These are phyloP conservation scores for Capsicum baccatum DNA, from an alignment of 257 asterid genomes.

Conservation along the genomic window DNA sequence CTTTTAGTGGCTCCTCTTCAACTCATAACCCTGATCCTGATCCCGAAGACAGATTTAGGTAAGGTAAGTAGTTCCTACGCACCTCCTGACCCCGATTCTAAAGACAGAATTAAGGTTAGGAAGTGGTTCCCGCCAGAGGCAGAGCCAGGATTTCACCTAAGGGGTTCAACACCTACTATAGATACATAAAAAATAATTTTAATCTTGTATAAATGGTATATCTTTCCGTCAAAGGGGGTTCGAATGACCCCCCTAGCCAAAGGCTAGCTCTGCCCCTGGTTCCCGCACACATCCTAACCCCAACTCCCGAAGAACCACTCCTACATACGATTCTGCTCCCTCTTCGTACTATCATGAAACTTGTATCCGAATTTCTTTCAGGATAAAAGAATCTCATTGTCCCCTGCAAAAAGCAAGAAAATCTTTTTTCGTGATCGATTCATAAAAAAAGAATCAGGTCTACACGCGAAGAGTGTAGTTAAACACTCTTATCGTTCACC, in stretches of 20 bases:
- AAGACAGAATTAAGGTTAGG: background rate
- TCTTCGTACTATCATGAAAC: background rate
- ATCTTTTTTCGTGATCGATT: too few relatives aligned
- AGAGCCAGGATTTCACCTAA: too few relatives aligned
- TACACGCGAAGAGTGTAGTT: too few relatives aligned
- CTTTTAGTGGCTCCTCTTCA: background rate
- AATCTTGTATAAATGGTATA: too few relatives aligned
- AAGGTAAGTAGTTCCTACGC: background rate
- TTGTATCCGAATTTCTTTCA: too few relatives aligned
- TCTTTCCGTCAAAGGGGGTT: too few relatives aligned
- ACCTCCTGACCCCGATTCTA: background rate
- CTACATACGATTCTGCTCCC: background rate
- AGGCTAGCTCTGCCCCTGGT: background rate
- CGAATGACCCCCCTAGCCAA: too few relatives aligned
- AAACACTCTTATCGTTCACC: background rate
- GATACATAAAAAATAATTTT: too few relatives aligned
- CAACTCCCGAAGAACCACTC: background rate
- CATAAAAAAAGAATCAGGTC: background rate
- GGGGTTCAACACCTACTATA: too few relatives aligned
- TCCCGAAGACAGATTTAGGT: too few relatives aligned
- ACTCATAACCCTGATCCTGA: too few relatives aligned
- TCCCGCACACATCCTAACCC: background rate
- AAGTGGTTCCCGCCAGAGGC: background rate
- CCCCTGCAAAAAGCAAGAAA: too few relatives aligned
- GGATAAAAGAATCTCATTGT: background rate